phyloP scores from a whole-genome alignment of 73 alveolate genomes.

The Loxodes magnus region DNA sequence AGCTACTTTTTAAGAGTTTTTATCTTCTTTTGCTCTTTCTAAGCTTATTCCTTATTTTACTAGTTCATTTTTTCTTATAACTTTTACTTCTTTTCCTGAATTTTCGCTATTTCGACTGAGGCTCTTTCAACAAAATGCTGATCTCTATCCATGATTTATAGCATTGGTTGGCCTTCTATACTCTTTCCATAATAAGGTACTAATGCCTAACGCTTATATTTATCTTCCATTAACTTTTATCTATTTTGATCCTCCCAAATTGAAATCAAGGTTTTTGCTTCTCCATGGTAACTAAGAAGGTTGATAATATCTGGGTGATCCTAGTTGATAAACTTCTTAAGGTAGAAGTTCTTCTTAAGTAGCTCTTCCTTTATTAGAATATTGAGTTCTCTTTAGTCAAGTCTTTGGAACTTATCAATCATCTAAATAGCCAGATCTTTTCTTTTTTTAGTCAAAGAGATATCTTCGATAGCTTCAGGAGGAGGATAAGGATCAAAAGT shows the following conservation, averaged over 20 bases:
- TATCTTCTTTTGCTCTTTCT: too few relatives aligned
- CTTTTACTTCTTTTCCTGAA: background rate
- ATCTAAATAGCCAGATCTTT: background rate
- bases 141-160: background rate
- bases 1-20: too few relatives aligned
- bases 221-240: too few relatives aligned
- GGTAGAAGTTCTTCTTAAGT: background rate
- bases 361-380: background rate
- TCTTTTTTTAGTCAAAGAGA: background rate
- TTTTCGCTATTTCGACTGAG: background rate
- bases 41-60: background rate
- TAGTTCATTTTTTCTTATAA: background rate
- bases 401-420: background rate
- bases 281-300: too few relatives aligned
- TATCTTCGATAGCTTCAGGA: background rate
- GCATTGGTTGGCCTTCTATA: too few relatives aligned
- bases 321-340: background rate
- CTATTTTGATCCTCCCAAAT: too few relatives aligned
- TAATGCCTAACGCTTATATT: too few relatives aligned
- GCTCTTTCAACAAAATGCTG: slow-evolving; percentile 1
- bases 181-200: too few relatives aligned
- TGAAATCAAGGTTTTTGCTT: too few relatives aligned
- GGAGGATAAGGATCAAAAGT: background rate
- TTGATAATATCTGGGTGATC: too few relatives aligned
- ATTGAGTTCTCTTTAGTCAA: background rate